phyloP scores from a whole-genome alignment of 768 basidiomycete species.

The Collybia nuda region DNA sequence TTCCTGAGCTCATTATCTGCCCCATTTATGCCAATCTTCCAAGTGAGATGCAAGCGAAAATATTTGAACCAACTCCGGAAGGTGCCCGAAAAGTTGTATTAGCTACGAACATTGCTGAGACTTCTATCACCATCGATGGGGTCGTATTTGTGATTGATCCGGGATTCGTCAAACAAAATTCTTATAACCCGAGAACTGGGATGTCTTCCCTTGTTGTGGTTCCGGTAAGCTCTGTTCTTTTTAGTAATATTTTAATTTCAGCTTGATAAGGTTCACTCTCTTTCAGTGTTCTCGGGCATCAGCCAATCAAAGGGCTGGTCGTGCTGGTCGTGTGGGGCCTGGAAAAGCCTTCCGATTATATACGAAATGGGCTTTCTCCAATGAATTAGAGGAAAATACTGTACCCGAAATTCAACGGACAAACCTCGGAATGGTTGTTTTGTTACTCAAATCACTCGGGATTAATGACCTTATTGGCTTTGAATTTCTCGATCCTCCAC shows the following conservation, averaged over 20 bases:
- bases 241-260: neutral
- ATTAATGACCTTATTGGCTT: slow-evolving; percentile 99
- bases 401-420: slow-evolving; percentile 99
- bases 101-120: slow-evolving; percentile 99
- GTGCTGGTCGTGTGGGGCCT: slow-evolving; percentile 96
- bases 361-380: slow-evolving; percentile 96
- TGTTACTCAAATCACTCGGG: slow-evolving; percentile 93
- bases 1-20: slow-evolving; percentile 90
- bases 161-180: slow-evolving; percentile 98
- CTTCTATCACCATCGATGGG: slow-evolving; percentile 98
- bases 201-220: slow-evolving; percentile 98
- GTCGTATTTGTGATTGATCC: slow-evolving; percentile 99
- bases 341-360: slow-evolving; percentile 98
- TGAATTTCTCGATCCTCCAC: slow-evolving; percentile 98
- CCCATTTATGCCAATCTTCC: slow-evolving; percentile 99
- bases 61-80: slow-evolving; percentile 97
- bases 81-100: slow-evolving; percentile 97
- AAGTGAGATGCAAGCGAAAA: slow-evolving; percentile 99
- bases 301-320: slow-evolving; percentile 94
- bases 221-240: slow-evolving; percentile 57
- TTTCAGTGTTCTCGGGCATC: slow-evolving; percentile 94
- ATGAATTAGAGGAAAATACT: slow-evolving; percentile 96
- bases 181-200: slow-evolving; percentile 96
- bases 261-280: neutral
- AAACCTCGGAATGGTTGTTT: slow-evolving; percentile 92